phyloP scores from a whole-genome alignment of 2,329 filamentous ascomycete genomes.

The Xylariomycetidae sp. region DNA sequence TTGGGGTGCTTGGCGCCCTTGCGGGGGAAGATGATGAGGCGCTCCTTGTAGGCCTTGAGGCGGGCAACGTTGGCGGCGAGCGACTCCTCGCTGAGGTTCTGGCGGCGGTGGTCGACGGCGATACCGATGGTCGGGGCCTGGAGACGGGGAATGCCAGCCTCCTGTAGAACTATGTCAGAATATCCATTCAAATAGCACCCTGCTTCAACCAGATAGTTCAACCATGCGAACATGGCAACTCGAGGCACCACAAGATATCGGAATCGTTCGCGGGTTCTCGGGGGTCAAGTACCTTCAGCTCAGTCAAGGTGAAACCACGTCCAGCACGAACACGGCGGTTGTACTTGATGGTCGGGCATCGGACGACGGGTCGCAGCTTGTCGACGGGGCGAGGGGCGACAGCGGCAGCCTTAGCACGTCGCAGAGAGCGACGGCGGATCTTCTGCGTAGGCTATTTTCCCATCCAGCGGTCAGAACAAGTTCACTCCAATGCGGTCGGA shows the following conservation, averaged over 20 bases:
- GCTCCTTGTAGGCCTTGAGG: slow-evolving; percentile 95
- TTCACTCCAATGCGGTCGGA: slow-evolving; percentile 2
- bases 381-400: slow-evolving; percentile 96
- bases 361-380: slow-evolving; percentile 91
- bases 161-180: slow-evolving; percentile 47
- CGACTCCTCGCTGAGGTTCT: slow-evolving; percentile 95
- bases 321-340: slow-evolving; percentile 96
- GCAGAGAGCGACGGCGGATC: slow-evolving; percentile 83
- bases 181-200: too few relatives aligned
- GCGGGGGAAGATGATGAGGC: slow-evolving; percentile 96
- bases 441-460: slow-evolving; percentile 82
- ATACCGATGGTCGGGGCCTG: slow-evolving; percentile 96
- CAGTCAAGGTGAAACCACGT: slow-evolving; percentile 94
- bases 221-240: too few relatives aligned
- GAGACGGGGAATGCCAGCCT: slow-evolving; percentile 91
- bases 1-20: slow-evolving; percentile 81
- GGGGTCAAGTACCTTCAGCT: slow-evolving; percentile 76
- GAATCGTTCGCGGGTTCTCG: too few relatives aligned
- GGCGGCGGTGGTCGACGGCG: slow-evolving; percentile 89
- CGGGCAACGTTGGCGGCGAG: slow-evolving; percentile 93
- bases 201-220: too few relatives aligned
- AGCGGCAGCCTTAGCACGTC: slow-evolving; percentile 89
- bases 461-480: slow-evolving; percentile 14
- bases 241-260: too few relatives aligned
- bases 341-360: slow-evolving; percentile 98